These are phyloP conservation scores for Telopea speciosissima DNA, from an alignment of 177 flowering plant genomes.

Conservation along the genomic window DNA sequence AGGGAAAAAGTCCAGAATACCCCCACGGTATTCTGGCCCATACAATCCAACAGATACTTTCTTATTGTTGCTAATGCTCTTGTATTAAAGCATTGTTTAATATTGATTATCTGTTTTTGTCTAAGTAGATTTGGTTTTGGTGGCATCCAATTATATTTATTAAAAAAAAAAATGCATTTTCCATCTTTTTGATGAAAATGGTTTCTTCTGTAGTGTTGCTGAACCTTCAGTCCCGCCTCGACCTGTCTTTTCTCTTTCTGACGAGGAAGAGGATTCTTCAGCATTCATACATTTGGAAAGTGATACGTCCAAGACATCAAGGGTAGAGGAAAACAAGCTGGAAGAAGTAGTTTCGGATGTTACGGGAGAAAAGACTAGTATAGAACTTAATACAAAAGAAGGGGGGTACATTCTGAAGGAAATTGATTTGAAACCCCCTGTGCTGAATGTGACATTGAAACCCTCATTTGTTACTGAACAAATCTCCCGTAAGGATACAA, in stretches of 20 bases:
- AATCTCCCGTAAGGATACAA: background rate
- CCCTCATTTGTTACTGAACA: constrained; percentile 6
- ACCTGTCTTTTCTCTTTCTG: constrained; percentile 20
- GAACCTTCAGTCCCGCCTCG: constrained; percentile 28
- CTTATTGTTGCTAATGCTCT: background rate
- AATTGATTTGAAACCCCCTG: constrained; percentile 13
- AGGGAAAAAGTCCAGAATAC: no score
- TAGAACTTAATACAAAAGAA: constrained; percentile 15
- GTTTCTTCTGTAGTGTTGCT: constrained; percentile 36
- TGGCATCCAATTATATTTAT: no score
- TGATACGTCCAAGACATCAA: constrained; percentile 15
- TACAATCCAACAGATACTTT: no score
- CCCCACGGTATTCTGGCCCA: no score
- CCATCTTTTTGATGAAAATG: constrained; percentile 5
- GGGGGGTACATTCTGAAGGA: constrained; percentile 9
- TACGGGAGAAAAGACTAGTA: constrained; percentile 14
- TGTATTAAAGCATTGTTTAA: background rate
- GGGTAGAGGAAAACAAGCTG: constrained; percentile 14
- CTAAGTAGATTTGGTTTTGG: no score
- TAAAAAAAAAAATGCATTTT: background rate
- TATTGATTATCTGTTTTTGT: no score
- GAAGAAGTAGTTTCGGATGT: constrained; percentile 10
- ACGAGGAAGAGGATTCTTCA: constrained; percentile 29
- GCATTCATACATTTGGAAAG: constrained; percentile 10
- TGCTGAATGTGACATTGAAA: constrained; percentile 12